Percentiles rank a stretch among this genome's conserved stretches.
Conservation (phyloP, 805 yeast species). For the Monosporozyma unispora region DNA sequence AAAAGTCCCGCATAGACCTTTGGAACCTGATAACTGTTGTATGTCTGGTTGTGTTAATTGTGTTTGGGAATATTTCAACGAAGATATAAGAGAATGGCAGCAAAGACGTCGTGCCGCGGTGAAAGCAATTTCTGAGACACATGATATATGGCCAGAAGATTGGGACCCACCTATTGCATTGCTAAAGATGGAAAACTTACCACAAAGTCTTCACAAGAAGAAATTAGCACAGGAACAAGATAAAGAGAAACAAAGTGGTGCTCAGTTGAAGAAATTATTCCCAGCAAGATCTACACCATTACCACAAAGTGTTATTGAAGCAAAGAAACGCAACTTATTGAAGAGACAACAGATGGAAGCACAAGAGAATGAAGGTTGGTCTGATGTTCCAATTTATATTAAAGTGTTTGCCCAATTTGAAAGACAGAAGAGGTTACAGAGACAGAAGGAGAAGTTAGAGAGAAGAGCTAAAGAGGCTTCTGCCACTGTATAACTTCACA, state of each 20-base stretch:
- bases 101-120: constrained; percentile 50
- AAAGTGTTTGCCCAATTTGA: constrained; percentile 81
- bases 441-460: constrained; percentile 5
- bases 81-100: constrained; percentile 82
- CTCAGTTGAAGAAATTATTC: constrained; percentile 16
- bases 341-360: constrained; percentile 14
- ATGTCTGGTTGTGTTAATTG: constrained; percentile 96
- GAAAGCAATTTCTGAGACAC: constrained; percentile 33
- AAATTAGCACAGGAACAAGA: constrained; percentile 5
- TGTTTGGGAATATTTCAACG: constrained; percentile 90
- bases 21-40: constrained; percentile 92
- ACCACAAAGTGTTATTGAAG: constrained; percentile 31
- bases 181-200: constrained; percentile 28
- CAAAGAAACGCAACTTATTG: constrained; percentile 13
- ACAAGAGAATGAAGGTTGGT: constrained; percentile 37
- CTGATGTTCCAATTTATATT: constrained; percentile 63
- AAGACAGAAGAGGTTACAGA: constrained; percentile 43
- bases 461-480: background rate
- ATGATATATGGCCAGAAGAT: constrained; percentile 53
- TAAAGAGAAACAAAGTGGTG: constrained; percentile 5
- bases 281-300: constrained; percentile 25
- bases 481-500: background rate
- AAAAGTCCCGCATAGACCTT: constrained; percentile 71
- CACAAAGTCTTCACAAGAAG: constrained; percentile 15
- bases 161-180: constrained; percentile 47